Conservation (phyloP, 108 stramenopile genomes). For the Cyclotella atomus region DNA sequence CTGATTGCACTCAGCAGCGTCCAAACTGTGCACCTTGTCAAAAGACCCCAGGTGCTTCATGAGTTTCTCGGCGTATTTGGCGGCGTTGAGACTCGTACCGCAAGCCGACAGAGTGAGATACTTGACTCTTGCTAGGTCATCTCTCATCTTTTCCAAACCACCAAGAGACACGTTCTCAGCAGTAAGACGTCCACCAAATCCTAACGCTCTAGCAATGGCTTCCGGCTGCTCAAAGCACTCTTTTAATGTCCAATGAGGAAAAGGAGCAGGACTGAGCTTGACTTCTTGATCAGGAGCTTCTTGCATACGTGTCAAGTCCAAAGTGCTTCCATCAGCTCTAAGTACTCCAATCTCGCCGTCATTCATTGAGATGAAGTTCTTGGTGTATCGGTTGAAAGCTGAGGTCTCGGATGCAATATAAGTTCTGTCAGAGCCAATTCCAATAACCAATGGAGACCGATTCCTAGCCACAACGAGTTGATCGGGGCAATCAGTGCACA, state of each 20-base stretch:
- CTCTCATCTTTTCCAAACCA: slow-evolving; percentile 85
- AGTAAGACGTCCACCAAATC: slow-evolving; percentile 88
- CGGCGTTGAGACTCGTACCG: slow-evolving; percentile 96
- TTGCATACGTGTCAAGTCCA: slow-evolving; percentile 91
- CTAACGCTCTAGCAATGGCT: slow-evolving; percentile 88
- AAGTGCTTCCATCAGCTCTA: slow-evolving; percentile 87
- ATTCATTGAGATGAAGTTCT: slow-evolving; percentile 98
- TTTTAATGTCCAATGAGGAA: slow-evolving; percentile 96
- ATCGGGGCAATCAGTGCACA: slow-evolving; percentile 69
- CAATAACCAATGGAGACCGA: slow-evolving; percentile 97
- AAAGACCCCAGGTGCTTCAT: slow-evolving; percentile 98
- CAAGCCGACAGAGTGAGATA: slow-evolving; percentile 92
- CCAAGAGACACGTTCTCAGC: slow-evolving; percentile 75
- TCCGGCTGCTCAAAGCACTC: slow-evolving; percentile 71
- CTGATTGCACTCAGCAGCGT: slow-evolving; percentile 91
- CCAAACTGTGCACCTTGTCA: slow-evolving; percentile 85
- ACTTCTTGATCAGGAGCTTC: slow-evolving; percentile 93
- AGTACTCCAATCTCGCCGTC: slow-evolving; percentile 98
- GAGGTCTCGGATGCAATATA: slow-evolving; percentile 97
- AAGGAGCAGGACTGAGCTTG: slow-evolving; percentile 90
- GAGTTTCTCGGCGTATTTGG: slow-evolving; percentile 93
- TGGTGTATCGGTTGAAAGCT: slow-evolving; percentile 98
- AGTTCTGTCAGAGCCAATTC: slow-evolving; percentile 92
- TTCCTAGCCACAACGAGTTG: slow-evolving; percentile 89
- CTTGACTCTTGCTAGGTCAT: slow-evolving; percentile 77